Percentiles rank a stretch among this genome's conserved stretches.
Conservation (phyloP, 257 asterid species). For the Knoxia roxburghii region DNA sequence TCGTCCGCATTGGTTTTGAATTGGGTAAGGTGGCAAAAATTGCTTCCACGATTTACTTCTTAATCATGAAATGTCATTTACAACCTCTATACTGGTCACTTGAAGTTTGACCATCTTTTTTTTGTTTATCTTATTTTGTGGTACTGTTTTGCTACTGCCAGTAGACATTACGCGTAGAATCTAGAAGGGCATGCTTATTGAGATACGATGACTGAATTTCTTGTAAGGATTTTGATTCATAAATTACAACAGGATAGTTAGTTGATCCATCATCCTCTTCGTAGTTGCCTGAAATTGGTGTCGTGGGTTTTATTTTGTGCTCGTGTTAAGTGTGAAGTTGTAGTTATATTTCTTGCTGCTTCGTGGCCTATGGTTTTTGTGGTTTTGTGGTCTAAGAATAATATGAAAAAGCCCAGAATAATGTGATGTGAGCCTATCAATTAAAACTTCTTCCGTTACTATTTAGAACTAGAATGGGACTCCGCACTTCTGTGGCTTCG, state of each 20-base stretch:
- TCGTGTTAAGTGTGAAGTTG: too few species aligned
- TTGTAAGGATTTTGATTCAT: slow-evolving; percentile 11
- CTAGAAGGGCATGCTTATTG: slow-evolving; percentile 4
- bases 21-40: slow-evolving; percentile 1
- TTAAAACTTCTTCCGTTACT: too few species aligned
- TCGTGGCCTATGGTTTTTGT: too few species aligned
- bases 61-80: slow-evolving; percentile 16
- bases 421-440: too few species aligned
- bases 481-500: too few species aligned
- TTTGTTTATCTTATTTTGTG: background rate
- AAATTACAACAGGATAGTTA: background rate
- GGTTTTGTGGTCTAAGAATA: too few species aligned
- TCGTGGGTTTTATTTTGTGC: background rate
- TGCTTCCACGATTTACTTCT: background rate
- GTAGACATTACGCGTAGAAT: slow-evolving; percentile 9
- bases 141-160: background rate
- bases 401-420: too few species aligned
- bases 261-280: background rate
- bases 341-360: too few species aligned
- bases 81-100: slow-evolving; percentile 26
- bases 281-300: background rate
- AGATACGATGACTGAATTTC: slow-evolving; percentile 10
- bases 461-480: too few species aligned
- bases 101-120: slow-evolving; percentile 16
- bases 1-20: background rate